Evolutionary conservation across 345 rosid species (phyloP), one percentile per base, ranked within the genome.

Genomic region (Rhizophora apiculata): DNA sequence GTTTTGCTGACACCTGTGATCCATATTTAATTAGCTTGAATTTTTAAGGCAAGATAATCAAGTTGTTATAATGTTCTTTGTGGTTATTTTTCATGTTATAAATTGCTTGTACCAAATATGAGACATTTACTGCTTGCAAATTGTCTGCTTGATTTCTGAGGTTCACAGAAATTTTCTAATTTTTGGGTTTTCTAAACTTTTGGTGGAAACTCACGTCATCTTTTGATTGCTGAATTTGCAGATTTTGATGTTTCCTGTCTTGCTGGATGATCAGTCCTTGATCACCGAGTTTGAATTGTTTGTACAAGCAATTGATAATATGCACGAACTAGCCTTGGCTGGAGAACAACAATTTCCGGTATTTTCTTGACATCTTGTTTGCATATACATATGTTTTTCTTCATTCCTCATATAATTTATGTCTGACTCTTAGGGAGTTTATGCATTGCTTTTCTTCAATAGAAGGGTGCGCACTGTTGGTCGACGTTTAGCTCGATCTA

Each of bases 221-320:
- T 72, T 9, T 55, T 74, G n/a, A 70, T 52, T 51, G 30, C 29
- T 60, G 68, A 27, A 37, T 73, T 58, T 56, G 5, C 88, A 95
- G 99, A 96, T 95, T 76, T 86, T 95, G 87, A 95, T 92, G 99
- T 89, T 83, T 86, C 99, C 99, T 29, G 60, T 81, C 74, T 83
- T 92, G 78, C 80, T 95, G 69, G 92, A 92, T 79, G 96, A 92
- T 71, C 84, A 81, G 76, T 85, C 87, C 27, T 82, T 95, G 62
- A 84, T 83, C 71, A 39, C 74, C 72, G 99, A 92, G 82, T 92
- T 94, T 77, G 97, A 92, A 74, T 81, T 77, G 49, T 94, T 92
- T 64, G 85, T 94, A 74, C 96, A 89, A 85, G 87, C 93, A 64
- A 87, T 95, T 37, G 99, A 92, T 83, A 83, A 83, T 64, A 79